Evolutionary conservation across 2,329 filamentous ascomycete genomes (phyloP), one percentile per base, ranked within the genome.

Genomic region (Penicillium sp.): DNA sequence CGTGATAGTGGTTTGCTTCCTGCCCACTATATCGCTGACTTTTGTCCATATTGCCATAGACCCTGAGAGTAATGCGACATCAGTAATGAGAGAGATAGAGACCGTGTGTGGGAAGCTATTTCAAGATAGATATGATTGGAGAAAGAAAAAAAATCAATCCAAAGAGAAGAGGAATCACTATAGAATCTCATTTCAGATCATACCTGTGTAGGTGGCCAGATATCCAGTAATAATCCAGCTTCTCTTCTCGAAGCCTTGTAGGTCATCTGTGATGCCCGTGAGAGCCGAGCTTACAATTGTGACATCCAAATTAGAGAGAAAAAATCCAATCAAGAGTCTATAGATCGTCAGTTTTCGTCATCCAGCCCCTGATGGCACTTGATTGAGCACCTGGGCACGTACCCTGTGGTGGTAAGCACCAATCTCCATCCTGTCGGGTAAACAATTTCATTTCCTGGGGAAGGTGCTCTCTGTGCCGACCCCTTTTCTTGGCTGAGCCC

Each of bases 201-300:
- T 65, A 72, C 72, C 67, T 23, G 70, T 68, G 46, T 67, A 75
- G 2, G 72, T 74, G 25, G 72, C 60, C 47, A 72, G 41, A 25
- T 73, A 76, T 19, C 68, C 70, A 2, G 70, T 75, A 23, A 74
- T 62, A 25, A 75, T 62, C 73, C 73, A 76, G 19, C 69, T 69
- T 48, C 66, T 70, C 36, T 68, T 68, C 15, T 66, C 58, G 31
- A 73, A 75, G 7, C 70, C 68, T 19, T 69, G 58, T 6, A 76
- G 48, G 10, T 67, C 64, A 58, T 74, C 65, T 3, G 70, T 72
- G 47, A 75, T 75, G 21, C 62, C 61, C 4, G 74, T 60, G 1
- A 76, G 60, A 5, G 72, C 66, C 1, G 72, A 74, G 58, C 71
- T 74, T 4, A 72, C 70, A 27, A 75, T 69, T 4, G 71, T 68